Base-by-base conservation (phyloP, 2,329 filamentous ascomycete genomes). In the Ophiognomonia clavigignenti-juglandacearum region DNA sequence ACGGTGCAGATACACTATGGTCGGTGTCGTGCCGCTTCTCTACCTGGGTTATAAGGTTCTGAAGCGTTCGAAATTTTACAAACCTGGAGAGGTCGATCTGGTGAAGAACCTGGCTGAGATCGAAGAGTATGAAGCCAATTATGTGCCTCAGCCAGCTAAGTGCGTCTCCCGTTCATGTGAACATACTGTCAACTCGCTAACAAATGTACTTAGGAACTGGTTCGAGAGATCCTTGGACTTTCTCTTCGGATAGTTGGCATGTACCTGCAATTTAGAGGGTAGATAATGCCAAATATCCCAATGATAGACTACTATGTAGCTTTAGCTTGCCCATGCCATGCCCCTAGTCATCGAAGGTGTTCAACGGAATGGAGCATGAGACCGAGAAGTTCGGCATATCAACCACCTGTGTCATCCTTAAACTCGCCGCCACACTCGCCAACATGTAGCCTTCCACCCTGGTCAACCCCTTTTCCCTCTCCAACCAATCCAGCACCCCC, bases 1-100 rank as follows among this genome's bases (percentile, higher is more conserved):
- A 10, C 8, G 19, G 5, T 16, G 6, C 47, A 61, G 58, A 11
- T 64, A 62, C 42, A 59, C 59, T 8, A 64, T 64, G 61, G 57
- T 64, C 20, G 53, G 44, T 20, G 43, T 62, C 24, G 55, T 41
- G 18, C 61, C 61, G 3, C 8, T 70, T 5, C 66, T 89, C 9
- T 90, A 78, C 57, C 23, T 84, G 3, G 74, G 72, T 5, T 88
- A 83, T 79, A 90, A 89, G 64, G 8, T 85, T 2, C 47, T 78
- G 54, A 79, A 83, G 62, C 73, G 71, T 58, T 86, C 83, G 0
- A 80, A 74, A 53, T 71, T 76, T 50, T 64, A 75, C 43, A 69
- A 67, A 39, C 69, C 79, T 1, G 64, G 73, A 13, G 76, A 85
- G 43, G 74, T 81, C 0, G 83, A 88, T 60, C 62, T 88, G 36